Evolutionary conservation across 2,329 filamentous ascomycete species (phyloP).

Genomic region (Teratosphaeria nubilosa): DNA sequence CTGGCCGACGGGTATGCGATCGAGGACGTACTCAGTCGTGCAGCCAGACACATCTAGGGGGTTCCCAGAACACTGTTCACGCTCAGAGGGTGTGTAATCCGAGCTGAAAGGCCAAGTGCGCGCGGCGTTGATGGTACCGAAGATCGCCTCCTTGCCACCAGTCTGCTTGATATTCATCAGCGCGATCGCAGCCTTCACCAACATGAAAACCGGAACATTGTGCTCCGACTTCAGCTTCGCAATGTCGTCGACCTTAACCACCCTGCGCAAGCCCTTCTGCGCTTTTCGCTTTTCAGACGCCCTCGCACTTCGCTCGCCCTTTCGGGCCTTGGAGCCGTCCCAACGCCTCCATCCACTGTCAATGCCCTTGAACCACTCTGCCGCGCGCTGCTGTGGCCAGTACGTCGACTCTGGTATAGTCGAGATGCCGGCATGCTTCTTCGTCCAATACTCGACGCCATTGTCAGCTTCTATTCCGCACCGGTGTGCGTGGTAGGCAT

Average conservation of each 20-base stretch:
- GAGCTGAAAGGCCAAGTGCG: conserved; percentile 24
- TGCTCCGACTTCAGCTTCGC: conserved; percentile 22
- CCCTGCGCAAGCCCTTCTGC: conserved; percentile 20
- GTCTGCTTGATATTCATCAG: conserved; percentile 22
- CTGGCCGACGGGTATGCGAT: conserved; percentile 19
- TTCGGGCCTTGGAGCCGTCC: conserved; percentile 17
- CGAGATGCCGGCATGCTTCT: conserved; percentile 20
- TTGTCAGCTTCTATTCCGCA: conserved; percentile 19
- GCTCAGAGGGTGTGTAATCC: conserved; percentile 19
- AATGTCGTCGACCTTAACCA: conserved; percentile 19
- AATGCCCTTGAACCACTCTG: conserved; percentile 26
- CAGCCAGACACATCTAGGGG: conserved; percentile 26
- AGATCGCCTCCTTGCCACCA: conserved; percentile 22
- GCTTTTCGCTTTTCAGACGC: conserved; percentile 16
- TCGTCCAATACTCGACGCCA: conserved; percentile 21
- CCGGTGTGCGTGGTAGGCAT: conserved; percentile 22
- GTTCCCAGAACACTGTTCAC: conserved; percentile 20
- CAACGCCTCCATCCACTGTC: conserved; percentile 20
- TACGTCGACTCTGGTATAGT: conserved; percentile 15
- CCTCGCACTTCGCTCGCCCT: conserved; percentile 15
- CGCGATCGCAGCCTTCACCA: conserved; percentile 24
- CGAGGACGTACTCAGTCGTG: conserved; percentile 25
- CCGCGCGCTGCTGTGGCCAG: conserved; percentile 22
- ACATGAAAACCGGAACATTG: conserved; percentile 24
- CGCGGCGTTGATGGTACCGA: conserved; percentile 24